These are phyloP conservation scores for Calonectria leucothoes DNA, from an alignment of 2,329 filamentous ascomycete genomes.

Conservation along the genomic window DNA sequence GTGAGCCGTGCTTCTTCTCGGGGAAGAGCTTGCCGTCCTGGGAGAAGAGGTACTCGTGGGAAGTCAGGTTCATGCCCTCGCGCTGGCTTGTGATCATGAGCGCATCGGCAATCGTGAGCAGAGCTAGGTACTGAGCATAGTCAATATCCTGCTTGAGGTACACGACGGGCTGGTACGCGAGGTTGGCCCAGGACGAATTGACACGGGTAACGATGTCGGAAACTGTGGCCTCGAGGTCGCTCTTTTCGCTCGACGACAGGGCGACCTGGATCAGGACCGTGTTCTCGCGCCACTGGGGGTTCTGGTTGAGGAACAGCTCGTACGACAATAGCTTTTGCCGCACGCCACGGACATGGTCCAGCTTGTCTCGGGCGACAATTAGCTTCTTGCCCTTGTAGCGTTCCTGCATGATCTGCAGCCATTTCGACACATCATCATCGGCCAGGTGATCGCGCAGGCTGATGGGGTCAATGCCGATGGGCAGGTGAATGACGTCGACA, in stretches of 20 bases:
- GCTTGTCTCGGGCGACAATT: constrained; percentile 93
- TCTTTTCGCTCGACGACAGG: constrained; percentile 88
- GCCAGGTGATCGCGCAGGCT: constrained; percentile 78
- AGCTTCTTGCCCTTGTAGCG: constrained; percentile 89
- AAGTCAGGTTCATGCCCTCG: constrained; percentile 97
- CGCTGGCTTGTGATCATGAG: constrained; percentile 95
- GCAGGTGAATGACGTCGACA: constrained; percentile 85
- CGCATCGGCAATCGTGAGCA: constrained; percentile 89
- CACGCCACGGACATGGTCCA: constrained; percentile 92
- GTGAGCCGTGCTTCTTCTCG: constrained; percentile 84
- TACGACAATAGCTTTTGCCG: constrained; percentile 93
- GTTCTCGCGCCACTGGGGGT: constrained; percentile 89
- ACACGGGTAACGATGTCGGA: constrained; percentile 95
- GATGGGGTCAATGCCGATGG: constrained; percentile 91
- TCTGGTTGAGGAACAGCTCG: constrained; percentile 93
- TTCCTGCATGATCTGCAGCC: constrained; percentile 84
- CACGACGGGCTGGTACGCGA: constrained; percentile 92
- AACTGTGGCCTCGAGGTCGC: constrained; percentile 87
- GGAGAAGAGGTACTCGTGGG: constrained; percentile 93
- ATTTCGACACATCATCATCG: constrained; percentile 78
- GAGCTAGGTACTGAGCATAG: constrained; percentile 91
- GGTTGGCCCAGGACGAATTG: constrained; percentile 89
- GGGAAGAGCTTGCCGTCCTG: constrained; percentile 81
- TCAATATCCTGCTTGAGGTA: constrained; percentile 96
- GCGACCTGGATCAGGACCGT: constrained; percentile 95